Evolutionary conservation across 169 alveolate genomes (phyloP).

Genomic region (Plasmodium relictum): DNA sequence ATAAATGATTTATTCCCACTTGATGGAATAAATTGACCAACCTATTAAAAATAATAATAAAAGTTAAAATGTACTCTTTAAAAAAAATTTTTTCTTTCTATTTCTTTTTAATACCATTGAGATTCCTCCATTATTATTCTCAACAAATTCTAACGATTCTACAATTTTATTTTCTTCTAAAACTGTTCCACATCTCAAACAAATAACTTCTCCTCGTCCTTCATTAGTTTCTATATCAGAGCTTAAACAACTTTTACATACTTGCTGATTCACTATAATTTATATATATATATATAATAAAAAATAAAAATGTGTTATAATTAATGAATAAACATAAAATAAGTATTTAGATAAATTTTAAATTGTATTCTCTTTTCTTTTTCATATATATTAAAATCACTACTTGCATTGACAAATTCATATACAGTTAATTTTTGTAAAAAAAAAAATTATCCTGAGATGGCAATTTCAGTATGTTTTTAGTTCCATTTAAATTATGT

Average conservation of each 20-base stretch:
- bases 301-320: slow-evolving; percentile 13
- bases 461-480: no score
- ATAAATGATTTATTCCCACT: slow-evolving; percentile 88
- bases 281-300: neutral
- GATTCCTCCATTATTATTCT: slow-evolving; percentile 86
- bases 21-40: slow-evolving; percentile 90
- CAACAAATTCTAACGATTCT: slow-evolving; percentile 89
- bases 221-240: slow-evolving; percentile 78
- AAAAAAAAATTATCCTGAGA: no score
- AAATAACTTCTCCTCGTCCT: slow-evolving; percentile 90
- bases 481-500: no score
- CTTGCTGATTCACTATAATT: slow-evolving; percentile 41
- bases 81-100: neutral
- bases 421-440: no score
- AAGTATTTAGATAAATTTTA: neutral
- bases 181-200: slow-evolving; percentile 91
- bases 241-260: slow-evolving; percentile 65
- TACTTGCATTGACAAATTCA: no score
- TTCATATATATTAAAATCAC: no score
- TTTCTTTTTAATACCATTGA: slow-evolving; percentile 77
- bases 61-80: neutral
- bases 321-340: neutral
- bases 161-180: slow-evolving; percentile 90
- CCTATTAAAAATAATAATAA: slow-evolving; percentile 15
- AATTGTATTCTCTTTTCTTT: no score